A percentile compares a stretch with the other conserved stretches of the same genome.
phyloP scores from a whole-genome alignment of 1,284 basidiomycete species.

The Cutaneotrichosporon mucoides region DNA sequence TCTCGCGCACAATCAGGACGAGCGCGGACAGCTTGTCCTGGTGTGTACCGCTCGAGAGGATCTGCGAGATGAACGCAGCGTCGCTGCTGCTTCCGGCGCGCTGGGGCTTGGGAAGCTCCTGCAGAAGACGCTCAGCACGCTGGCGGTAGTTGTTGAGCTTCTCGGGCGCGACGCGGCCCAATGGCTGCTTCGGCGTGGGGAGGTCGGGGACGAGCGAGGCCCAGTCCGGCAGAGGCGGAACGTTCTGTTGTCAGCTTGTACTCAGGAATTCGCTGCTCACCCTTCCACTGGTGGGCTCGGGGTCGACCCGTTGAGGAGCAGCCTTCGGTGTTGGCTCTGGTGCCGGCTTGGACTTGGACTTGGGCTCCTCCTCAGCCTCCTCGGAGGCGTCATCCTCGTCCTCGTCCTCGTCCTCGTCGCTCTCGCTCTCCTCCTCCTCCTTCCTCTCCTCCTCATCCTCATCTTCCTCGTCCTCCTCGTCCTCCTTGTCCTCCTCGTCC shows the following conservation, averaged over 20 bases:
- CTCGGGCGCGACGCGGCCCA: constrained; percentile 14
- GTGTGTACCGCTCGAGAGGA: constrained; percentile 81
- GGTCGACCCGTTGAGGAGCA: constrained; percentile 32
- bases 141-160: constrained; percentile 32
- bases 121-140: constrained; percentile 30
- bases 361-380: constrained; percentile 30
- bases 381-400: constrained; percentile 22
- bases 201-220: constrained; percentile 32
- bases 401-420: constrained; percentile 32
- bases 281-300: constrained; percentile 26
- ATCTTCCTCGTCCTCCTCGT: constrained; percentile 44
- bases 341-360: constrained; percentile 3
- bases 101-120: constrained; percentile 33
- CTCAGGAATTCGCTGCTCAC: constrained; percentile 12
- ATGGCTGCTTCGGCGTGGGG: constrained; percentile 20
- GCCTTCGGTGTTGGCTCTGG: constrained; percentile 7
- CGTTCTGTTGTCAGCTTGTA: constrained; percentile 19
- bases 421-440: constrained; percentile 35
- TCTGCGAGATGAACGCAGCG: constrained; percentile 72
- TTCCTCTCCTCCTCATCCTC: constrained; percentile 38
- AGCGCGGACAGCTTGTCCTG: constrained; percentile 91
- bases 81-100: constrained; percentile 58
- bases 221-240: constrained; percentile 35
- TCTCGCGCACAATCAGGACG: constrained; percentile 83
- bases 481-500: constrained; percentile 31